Percentiles rank a stretch among this genome's conserved stretches.
Evolutionary conservation across 2,329 filamentous ascomycete species (phyloP).

Genomic region (Botrytis aclada): DNA sequence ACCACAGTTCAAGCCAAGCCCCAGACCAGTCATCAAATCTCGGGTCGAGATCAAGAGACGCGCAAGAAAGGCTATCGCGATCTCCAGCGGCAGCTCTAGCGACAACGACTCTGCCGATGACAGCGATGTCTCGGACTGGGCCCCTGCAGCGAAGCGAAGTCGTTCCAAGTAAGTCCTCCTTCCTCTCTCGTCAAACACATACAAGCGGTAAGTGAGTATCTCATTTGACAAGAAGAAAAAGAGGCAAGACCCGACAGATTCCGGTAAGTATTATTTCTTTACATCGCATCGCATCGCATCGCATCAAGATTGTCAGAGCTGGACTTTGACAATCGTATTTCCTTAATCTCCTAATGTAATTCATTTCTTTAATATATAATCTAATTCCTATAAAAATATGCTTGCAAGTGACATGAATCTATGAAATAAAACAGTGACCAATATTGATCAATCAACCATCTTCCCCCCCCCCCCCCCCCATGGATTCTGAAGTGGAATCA

Average conservation of each 20-base stretch:
- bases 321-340: neutral
- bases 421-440: neutral
- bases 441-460: neutral
- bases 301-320: neutral
- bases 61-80: neutral
- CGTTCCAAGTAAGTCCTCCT: neutral
- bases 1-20: neutral
- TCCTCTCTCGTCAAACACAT: neutral
- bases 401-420: neutral
- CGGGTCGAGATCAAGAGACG: neutral
- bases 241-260: neutral
- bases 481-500: neutral
- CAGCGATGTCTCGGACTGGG: neutral
- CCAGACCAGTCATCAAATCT: neutral
- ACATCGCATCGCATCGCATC: neutral
- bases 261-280: conserved; percentile 1
- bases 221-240: neutral
- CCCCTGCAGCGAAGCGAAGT: neutral
- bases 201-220: neutral
- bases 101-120: neutral
- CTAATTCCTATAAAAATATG: neutral
- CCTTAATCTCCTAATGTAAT: neutral
- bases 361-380: neutral
- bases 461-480: too few relatives aligned
- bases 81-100: neutral